These are phyloP conservation scores for Sanghuangporus baumii DNA, from an alignment of 1,284 basidiomycete species.

Conservation along the genomic window DNA sequence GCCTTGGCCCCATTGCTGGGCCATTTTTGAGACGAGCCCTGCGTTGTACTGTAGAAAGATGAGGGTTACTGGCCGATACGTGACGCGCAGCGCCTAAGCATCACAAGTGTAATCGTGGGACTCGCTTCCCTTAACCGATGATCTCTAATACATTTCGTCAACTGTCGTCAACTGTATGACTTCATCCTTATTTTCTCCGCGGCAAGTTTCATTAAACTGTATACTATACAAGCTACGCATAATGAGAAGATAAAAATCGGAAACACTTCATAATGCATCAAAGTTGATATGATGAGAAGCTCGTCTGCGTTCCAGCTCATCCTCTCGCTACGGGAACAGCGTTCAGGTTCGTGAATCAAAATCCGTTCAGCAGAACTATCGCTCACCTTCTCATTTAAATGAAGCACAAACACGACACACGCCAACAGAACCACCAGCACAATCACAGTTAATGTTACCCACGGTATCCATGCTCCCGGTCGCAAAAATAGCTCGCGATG, in stretches of 20 bases:
- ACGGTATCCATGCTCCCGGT: constrained; percentile 96
- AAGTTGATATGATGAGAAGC: constrained; percentile 95
- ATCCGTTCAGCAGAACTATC: not conserved
- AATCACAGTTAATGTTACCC: constrained; percentile 86
- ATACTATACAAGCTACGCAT: not conserved
- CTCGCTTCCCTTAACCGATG: not conserved
- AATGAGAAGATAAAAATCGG: not conserved
- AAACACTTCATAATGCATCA: constrained; percentile 67
- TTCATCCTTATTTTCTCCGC: not conserved
- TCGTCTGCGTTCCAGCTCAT: constrained; percentile 83
- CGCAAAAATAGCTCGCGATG: constrained; percentile 86
- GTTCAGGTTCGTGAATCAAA: not conserved
- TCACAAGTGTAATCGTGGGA: not conserved
- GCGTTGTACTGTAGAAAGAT: not conserved
- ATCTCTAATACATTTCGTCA: not conserved
- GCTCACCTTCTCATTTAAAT: constrained; percentile 86
- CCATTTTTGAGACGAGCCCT: constrained; percentile 30
- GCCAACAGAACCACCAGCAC: constrained; percentile 72
- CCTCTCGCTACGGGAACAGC: constrained; percentile 63
- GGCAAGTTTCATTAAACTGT: not conserved
- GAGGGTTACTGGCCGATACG: not conserved
- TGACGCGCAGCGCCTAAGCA: not conserved
- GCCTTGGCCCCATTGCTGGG: constrained; percentile 57
- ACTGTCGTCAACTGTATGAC: not conserved
- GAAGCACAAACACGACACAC: constrained; percentile 80